These are phyloP conservation scores for Citrus maxima DNA, from an alignment of 345 rosid genomes.

Conservation along the genomic window DNA sequence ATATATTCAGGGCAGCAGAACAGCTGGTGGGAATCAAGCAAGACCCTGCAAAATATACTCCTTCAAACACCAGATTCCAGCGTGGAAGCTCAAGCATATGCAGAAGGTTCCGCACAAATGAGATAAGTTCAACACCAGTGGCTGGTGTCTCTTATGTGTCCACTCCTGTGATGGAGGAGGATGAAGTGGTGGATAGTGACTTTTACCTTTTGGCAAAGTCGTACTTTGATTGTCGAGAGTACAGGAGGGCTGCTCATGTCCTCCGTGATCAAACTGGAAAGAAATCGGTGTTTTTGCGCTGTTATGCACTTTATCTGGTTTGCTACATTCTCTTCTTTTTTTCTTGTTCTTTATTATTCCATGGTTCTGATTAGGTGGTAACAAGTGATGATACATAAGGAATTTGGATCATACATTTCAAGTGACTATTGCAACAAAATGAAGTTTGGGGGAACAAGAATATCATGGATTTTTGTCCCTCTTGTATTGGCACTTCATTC, in stretches of 20 bases:
- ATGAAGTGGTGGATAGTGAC: slow-evolving; percentile 71
- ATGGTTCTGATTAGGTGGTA: background rate
- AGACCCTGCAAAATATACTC: slow-evolving; percentile 86
- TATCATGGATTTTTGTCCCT: background rate
- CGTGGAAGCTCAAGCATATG: slow-evolving; percentile 95
- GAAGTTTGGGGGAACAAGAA: background rate
- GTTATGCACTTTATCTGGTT: slow-evolving; percentile 93
- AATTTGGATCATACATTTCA: background rate
- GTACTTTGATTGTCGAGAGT: slow-evolving; percentile 82
- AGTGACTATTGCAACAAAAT: too few species aligned
- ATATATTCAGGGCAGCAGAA: slow-evolving; percentile 76
- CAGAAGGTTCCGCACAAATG: slow-evolving; percentile 73
- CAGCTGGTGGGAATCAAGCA: slow-evolving; percentile 91
- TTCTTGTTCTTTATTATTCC: background rate
- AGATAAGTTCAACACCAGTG: slow-evolving; percentile 66
- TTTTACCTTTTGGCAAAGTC: slow-evolving; percentile 87
- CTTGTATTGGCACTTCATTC: background rate
- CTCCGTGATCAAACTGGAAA: slow-evolving; percentile 78
- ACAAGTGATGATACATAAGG: background rate
- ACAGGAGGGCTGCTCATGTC: slow-evolving; percentile 76
- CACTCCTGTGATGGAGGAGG: slow-evolving; percentile 84
- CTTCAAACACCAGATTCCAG: slow-evolving; percentile 93
- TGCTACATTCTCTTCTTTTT: slow-evolving; percentile 18
- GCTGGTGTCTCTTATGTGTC: slow-evolving; percentile 67
- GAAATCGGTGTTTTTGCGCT: slow-evolving; percentile 78